phyloP scores from a whole-genome alignment of 1,284 basidiomycete genomes.

The Rhodotorula sp. region DNA sequence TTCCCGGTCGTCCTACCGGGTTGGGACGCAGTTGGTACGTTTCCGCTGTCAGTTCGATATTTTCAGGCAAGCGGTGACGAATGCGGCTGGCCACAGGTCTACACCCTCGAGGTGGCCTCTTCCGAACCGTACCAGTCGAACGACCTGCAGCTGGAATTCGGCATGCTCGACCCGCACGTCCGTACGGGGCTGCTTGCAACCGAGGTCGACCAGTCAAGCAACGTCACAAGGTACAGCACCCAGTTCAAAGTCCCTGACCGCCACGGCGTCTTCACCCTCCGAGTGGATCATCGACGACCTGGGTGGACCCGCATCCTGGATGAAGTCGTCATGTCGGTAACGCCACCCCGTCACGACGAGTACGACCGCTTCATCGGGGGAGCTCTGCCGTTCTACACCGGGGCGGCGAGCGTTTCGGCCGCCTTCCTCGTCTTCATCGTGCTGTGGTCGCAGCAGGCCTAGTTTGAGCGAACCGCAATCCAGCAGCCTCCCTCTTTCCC shows the following conservation, averaged over 20 bases:
- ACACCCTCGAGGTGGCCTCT: constrained; percentile 65
- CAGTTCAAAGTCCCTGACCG: constrained; percentile 85
- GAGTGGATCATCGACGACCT: constrained; percentile 80
- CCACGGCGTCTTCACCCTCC: constrained; percentile 97
- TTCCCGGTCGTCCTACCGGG: constrained; percentile 66
- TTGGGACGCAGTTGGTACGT: constrained; percentile 78
- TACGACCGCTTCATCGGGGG: constrained; percentile 91
- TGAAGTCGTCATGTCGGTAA: constrained; percentile 72
- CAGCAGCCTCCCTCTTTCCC: neutral
- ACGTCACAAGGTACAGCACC: constrained; percentile 62
- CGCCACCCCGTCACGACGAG: constrained; percentile 90
- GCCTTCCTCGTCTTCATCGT: constrained; percentile 79
- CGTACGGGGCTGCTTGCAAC: constrained; percentile 60
- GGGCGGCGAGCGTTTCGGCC: constrained; percentile 78
- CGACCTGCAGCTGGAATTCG: constrained; percentile 90
- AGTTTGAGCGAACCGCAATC: neutral
- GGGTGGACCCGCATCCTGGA: constrained; percentile 75
- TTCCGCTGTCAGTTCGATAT: constrained; percentile 37
- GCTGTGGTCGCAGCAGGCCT: constrained; percentile 59
- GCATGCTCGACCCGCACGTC: constrained; percentile 95
- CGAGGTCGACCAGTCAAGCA: constrained; percentile 9
- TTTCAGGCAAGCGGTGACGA: neutral
- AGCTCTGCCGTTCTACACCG: constrained; percentile 91
- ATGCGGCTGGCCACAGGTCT: constrained; percentile 28
- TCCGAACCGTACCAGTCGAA: constrained; percentile 72